Base-by-base conservation (phyloP, 495 filamentous ascomycete species). In the Geopyxis carbonaria region DNA sequence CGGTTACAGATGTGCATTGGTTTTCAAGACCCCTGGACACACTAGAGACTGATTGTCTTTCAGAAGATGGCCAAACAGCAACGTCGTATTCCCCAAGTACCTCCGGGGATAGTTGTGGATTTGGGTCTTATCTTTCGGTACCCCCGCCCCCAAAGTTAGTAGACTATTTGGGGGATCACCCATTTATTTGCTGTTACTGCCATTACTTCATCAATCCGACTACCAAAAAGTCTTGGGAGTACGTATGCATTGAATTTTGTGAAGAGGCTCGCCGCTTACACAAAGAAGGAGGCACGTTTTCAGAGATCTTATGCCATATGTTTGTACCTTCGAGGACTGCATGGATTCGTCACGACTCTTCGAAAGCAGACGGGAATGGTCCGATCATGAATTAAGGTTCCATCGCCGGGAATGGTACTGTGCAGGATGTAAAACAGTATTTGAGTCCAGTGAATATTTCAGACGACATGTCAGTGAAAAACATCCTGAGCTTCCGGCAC, bases 241-340 rank as follows among this genome's bases (percentile, higher is more conserved):
- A 7, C 13, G 25, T 28, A 28, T 28, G 25, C 25, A 28, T 28
- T 7, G 13, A 28, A 28, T 28, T 28, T 13, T 7, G 13, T 7
- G 25, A 7, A 7, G 25, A 28, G 7, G 25, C 7, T 34, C 7
- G 16, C 27, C n/a, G n/a, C n/a, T n/a, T n/a, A n/a, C n/a, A n/a
- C n/a, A n/a, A n/a, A n/a, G n/a, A n/a, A 46, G 44, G 21, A 37
- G 38, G 22, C 49, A 55, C 27, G 38, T 55, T 3, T 49, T 55
- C 18, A 9, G 27, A 13, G 51, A 55, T 43, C 15, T 53, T 4
- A 33, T 42, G 31, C 49, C 51, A 3, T 55, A 55, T 21, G 14
- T 52, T 20, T 55, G 51, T 34, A 45, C 39, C 2, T 25, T 30
- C 8, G 9, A 18, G 18, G 29, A 31, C 13, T 55, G 51, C 37